Evolutionary conservation across 768 basidiomycete species (phyloP).

Genomic region (Phaeotremella skinneri): DNA sequence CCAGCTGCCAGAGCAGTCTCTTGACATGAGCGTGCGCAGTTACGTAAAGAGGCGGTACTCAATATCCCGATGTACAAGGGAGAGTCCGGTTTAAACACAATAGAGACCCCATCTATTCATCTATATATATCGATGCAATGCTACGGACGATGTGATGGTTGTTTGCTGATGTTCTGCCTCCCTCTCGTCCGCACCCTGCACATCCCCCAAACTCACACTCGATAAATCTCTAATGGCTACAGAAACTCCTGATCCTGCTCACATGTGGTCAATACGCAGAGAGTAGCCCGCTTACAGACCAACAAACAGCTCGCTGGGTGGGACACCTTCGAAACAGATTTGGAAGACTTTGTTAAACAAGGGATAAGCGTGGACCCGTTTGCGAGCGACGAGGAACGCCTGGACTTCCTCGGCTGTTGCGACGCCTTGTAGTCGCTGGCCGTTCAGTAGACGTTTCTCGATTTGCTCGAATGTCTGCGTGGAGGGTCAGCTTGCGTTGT

Average conservation of each 20-base stretch:
- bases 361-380: slow-evolving; percentile 48
- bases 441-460: slow-evolving; percentile 54
- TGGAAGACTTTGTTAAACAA: slow-evolving; percentile 50
- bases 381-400: slow-evolving; percentile 53
- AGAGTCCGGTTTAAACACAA: no score
- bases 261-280: no score
- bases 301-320: slow-evolving; percentile 35
- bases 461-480: slow-evolving; percentile 53
- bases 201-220: background rate
- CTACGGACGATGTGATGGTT: no score
- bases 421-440: slow-evolving; percentile 56
- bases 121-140: no score
- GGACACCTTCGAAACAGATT: slow-evolving; percentile 48
- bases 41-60: no score
- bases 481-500: background rate
- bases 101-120: no score
- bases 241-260: no score
- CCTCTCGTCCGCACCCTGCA: background rate
- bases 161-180: no score
- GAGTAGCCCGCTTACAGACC: no score
- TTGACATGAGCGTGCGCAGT: no score
- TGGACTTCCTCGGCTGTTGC: slow-evolving; percentile 54
- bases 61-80: no score
- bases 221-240: background rate
- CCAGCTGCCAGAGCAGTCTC: no score